These are phyloP conservation scores for Neospermospora avenae DNA, from an alignment of 2,329 filamentous ascomycete species.

Conservation along the genomic window DNA sequence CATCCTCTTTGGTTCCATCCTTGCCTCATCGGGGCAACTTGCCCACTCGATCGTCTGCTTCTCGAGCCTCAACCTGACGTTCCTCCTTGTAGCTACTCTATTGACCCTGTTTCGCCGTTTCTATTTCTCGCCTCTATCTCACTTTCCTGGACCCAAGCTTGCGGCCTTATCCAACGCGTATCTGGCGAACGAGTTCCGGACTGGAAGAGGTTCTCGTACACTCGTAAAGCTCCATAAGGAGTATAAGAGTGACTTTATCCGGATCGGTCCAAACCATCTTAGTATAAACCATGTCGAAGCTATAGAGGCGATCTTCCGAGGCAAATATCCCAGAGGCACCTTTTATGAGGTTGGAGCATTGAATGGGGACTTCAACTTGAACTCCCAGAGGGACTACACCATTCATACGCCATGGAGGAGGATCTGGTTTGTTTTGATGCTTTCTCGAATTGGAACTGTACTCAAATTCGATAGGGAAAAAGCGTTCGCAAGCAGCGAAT, in stretches of 20 bases:
- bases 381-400: constrained; percentile 15
- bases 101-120: constrained; percentile 22
- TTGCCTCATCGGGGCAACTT: not conserved
- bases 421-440: constrained; percentile 10
- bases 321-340: constrained; percentile 18
- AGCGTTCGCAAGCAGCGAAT: constrained; percentile 14
- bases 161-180: constrained; percentile 28
- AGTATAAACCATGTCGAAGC: constrained; percentile 30
- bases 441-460: not conserved
- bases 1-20: not conserved
- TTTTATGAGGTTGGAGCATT: constrained; percentile 18
- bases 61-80: constrained; percentile 5
- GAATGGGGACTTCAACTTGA: constrained; percentile 16
- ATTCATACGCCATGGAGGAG: constrained; percentile 17
- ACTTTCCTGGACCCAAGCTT: constrained; percentile 27
- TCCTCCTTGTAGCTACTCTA: constrained; percentile 2
- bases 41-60: not conserved
- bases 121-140: constrained; percentile 30
- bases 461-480: constrained; percentile 9
- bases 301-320: constrained; percentile 14
- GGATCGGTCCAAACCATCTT: constrained; percentile 24
- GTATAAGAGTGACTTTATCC: constrained; percentile 27
- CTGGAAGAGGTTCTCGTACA: constrained; percentile 11
- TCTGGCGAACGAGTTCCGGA: constrained; percentile 16
- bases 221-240: constrained; percentile 25